These are phyloP conservation scores for Russula sp. DNA, from an alignment of 768 basidiomycete genomes.

Conservation along the genomic window DNA sequence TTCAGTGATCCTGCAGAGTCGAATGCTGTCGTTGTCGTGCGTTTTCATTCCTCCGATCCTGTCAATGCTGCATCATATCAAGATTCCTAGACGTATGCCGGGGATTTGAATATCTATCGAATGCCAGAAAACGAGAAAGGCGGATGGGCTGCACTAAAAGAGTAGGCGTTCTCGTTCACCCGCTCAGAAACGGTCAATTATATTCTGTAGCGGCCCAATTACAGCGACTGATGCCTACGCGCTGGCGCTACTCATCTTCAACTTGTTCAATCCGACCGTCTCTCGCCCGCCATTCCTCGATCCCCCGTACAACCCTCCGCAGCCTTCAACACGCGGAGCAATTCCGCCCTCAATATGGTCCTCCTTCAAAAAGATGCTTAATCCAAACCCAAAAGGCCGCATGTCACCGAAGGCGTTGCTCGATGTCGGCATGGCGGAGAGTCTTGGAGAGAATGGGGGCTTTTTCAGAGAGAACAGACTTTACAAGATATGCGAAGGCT, in stretches of 20 bases:
- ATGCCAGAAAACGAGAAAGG: conserved; percentile 86
- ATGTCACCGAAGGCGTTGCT: conserved; percentile 75
- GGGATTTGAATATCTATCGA: conserved; percentile 56
- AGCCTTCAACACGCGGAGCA: conserved; percentile 68
- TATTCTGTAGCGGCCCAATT: conserved; percentile 45
- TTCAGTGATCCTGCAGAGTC: conserved; percentile 82
- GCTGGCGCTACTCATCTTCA: conserved; percentile 80
- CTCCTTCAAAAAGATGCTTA: conserved; percentile 81
- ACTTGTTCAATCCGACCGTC: conserved; percentile 76
- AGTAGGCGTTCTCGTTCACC: conserved; percentile 48
- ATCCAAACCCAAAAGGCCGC: conserved; percentile 81
- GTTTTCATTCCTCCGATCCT: conserved; percentile 36
- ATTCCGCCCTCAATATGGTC: conserved; percentile 77
- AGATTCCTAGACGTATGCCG: conserved; percentile 59
- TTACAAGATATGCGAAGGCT: conserved; percentile 76
- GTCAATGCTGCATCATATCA: conserved; percentile 26
- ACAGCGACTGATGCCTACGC: conserved; percentile 83
- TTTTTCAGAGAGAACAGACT: conserved; percentile 84
- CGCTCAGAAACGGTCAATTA: conserved; percentile 36
- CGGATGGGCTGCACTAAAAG: conserved; percentile 81
- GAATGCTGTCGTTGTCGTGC: conserved; percentile 73
- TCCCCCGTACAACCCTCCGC: conserved; percentile 74
- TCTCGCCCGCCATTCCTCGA: conserved; percentile 68
- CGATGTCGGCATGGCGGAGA: conserved; percentile 72
- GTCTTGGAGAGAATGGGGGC: conserved; percentile 53